A percentile compares a stretch with the other conserved stretches of the same genome.
Conservation (phyloP, 306 rosid species). For the Acacia crassicarpa region DNA sequence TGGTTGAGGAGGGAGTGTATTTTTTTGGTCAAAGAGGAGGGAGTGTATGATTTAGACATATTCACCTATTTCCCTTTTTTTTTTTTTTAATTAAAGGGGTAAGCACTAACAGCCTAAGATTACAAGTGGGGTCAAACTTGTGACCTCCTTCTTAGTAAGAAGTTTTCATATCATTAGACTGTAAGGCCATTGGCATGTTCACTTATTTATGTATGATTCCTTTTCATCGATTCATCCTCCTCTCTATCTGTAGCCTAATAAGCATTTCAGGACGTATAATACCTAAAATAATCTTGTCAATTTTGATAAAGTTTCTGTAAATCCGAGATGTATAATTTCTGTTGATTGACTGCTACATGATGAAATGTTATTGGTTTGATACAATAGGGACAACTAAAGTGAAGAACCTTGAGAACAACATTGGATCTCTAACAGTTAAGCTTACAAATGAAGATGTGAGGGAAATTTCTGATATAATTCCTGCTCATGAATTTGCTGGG, state of each 20-base stretch:
- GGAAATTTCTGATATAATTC: constrained; percentile 64
- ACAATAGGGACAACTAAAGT: constrained; percentile 60
- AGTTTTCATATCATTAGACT: too few relatives aligned
- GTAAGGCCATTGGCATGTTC: neutral
- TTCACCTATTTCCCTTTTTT: neutral
- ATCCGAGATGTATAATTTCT: constrained; percentile 11
- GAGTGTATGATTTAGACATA: neutral
- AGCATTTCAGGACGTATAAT: neutral
- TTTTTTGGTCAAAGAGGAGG: neutral
- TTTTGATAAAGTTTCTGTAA: neutral
- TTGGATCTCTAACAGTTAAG: constrained; percentile 57
- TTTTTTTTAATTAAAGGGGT: too few relatives aligned
- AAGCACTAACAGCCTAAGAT: too few relatives aligned
- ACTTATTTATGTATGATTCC: neutral
- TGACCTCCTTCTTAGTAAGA: neutral
- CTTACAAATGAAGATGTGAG: constrained; percentile 56
- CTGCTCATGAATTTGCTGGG: constrained; percentile 55
- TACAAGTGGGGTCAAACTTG: too few relatives aligned
- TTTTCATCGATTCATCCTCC: neutral
- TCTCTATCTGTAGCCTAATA: neutral
- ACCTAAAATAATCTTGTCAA: constrained; percentile 10
- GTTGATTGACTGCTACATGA: constrained; percentile 15
- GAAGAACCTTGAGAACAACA: constrained; percentile 61
- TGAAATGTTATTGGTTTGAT: constrained; percentile 14
- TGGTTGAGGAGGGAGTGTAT: neutral